A percentile compares a stretch with the other conserved stretches of the same genome.
Conservation (phyloP, 179 eudicot genomes). For the Carnegiea gigantea region DNA sequence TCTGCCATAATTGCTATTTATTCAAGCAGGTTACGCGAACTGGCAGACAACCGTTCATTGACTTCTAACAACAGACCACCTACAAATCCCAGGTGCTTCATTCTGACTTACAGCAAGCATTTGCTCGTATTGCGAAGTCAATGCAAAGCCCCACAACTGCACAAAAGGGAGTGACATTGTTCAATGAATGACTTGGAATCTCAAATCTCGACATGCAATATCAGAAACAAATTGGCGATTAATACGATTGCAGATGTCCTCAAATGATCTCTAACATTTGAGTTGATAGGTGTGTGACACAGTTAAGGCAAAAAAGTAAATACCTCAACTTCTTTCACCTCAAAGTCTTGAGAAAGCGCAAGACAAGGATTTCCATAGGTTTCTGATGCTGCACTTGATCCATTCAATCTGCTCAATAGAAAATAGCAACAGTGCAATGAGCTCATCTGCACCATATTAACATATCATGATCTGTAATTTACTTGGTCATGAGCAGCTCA, state of each 20-base stretch:
- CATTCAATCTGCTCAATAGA: conserved; percentile 51
- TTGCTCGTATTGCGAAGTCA: conserved; percentile 81
- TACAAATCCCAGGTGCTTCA: conserved; percentile 81
- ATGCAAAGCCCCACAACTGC: conserved; percentile 96
- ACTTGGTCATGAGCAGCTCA: neutral
- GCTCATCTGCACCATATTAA: neutral
- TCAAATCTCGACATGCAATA: neutral
- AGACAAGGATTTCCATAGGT: conserved; percentile 93
- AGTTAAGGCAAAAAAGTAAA: neutral
- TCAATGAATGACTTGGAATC: neutral
- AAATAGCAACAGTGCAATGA: conserved; percentile 5
- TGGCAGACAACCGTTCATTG: conserved; percentile 11
- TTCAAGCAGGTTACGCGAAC: conserved; percentile 7
- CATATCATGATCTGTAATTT: neutral
- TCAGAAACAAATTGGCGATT: neutral
- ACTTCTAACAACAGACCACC: conserved; percentile 42
- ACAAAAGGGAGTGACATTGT: conserved; percentile 9
- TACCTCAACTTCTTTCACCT: conserved; percentile 96
- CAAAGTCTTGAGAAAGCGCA: conserved; percentile 64
- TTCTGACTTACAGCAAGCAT: conserved; percentile 58
- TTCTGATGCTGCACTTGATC: conserved; percentile 91
- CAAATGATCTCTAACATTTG: neutral
- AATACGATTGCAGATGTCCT: neutral
- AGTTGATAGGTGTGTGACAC: neutral
- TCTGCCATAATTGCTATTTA: neutral